Evolutionary conservation across 169 alveolate genomes (phyloP), one percentile per base, ranked within the genome.

Genomic region (Amoebophrya sp.): DNA sequence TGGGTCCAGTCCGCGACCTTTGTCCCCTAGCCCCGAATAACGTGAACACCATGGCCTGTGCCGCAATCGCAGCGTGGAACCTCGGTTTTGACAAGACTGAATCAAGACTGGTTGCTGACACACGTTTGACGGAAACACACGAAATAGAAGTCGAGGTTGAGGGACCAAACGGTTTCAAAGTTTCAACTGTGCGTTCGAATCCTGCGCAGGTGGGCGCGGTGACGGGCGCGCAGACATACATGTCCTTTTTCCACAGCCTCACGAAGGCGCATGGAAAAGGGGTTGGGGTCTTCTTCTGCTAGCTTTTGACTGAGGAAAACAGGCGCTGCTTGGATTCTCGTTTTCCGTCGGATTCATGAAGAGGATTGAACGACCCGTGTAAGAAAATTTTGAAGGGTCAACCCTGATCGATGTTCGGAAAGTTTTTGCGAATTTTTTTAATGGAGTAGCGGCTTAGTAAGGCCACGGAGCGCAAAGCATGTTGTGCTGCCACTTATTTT

Each of bases 11-110:
- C 24, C 91, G 91, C 36, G 36, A 40, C 12, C 54, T 89, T 36
- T 89, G 91, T 41, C 91, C 91, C 33, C 65, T 89, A 26, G 91
- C 91, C 36, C 91, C 91, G 40, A 89, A 89, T 18, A 89, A 89
- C 91, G 91, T 89, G 54, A 89, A 89, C 39, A 89, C 91, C 10
- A 89, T 89, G 91, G 91, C 91, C n/a, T 89, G 91, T 26, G 91
- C 91, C 26, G 91, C 91, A 38, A 90, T 90, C 92, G 92, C 92
- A 14, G 92, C 78, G 0, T 24, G 41, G 0, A 39, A 40, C 18
- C 65, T 89, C 40, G 91, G 91, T 26, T 89, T 89, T 34, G 41
- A 40, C 53, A n/a, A 41, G 54, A 41, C 53, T 2, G 14, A 39
- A 76, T 39, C 92, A 3, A 53, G 78, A n/a, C 41, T 90, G 41